Base-by-base conservation (phyloP, 441 rosid genomes). In the Aquilaria agallochum region DNA sequence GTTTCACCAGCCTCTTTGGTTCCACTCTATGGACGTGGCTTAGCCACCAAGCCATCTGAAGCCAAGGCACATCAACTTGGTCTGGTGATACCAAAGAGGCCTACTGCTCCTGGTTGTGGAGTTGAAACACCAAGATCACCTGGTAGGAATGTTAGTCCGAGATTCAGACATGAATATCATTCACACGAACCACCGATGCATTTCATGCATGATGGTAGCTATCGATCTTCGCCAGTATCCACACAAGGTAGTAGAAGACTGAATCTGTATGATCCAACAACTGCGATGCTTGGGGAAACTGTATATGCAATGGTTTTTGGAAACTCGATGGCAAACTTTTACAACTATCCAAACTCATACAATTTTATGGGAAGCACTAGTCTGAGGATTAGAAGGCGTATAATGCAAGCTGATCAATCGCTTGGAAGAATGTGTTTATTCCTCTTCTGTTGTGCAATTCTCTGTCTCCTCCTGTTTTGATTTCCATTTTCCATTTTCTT, bases 21-120 rank as follows among this genome's bases (percentile, higher is more conserved):
- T 56, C 99, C 99, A 3, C 91, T 95, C 32, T 92, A 87, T 4
- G 94, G 95, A 8, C 76, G 88, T 3, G 95, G 95, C 64, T 85
- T 70, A 48, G 46, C 73, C 5, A 58, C 63, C 10, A 82, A 66
- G 50, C 64, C 75, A 11, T 69, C 83, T 1, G 70, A 50, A 30
- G 44, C 73, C 20, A 78, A 76, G 73, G 53, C 81, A 13, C 76
- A 76, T 31, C 78, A 70, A 40, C 76, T 83, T 42, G 95, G 79
- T 10, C 45, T 79, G 31, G 69, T 76, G 67, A 75, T 80, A 49
- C 92, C 97, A 8, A 68, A 70, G 55, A 84, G 99, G 64, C 99
- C 99, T 32, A 71, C 57, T 48, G 71, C 74, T 47, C 83, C 78
- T 50, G 63, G 68, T n/a, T 73, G 67, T 48, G 74, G 76, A 13